Conservation (phyloP, 306 rosid genomes). For the Castanospermum australe region DNA sequence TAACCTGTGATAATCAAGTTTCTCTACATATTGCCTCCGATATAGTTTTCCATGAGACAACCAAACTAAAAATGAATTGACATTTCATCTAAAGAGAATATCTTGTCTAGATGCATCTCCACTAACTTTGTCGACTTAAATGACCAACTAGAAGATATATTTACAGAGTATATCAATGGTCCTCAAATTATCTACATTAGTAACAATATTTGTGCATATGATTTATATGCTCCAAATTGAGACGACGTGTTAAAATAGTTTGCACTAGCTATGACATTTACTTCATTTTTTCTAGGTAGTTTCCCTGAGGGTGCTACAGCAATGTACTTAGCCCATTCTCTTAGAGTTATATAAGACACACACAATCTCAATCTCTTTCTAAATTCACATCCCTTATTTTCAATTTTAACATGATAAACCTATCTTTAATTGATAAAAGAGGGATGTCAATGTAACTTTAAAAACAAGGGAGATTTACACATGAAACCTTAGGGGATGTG, state of each 20-base stretch:
- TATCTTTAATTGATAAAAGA: background rate
- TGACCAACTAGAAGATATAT: background rate
- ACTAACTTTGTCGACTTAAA: too few relatives aligned
- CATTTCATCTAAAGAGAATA: background rate
- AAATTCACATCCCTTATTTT: background rate
- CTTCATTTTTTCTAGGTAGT: background rate
- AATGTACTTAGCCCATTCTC: background rate
- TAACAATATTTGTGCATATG: background rate
- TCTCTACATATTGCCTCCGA: too few relatives aligned
- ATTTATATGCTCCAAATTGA: background rate
- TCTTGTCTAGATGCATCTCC: too few relatives aligned
- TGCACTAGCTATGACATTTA: background rate
- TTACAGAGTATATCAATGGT: background rate
- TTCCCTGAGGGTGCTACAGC: background rate
- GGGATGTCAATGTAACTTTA: background rate
- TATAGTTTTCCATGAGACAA: too few relatives aligned
- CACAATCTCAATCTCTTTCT: too few relatives aligned
- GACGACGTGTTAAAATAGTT: background rate
- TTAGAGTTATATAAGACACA: background rate
- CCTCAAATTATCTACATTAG: background rate
- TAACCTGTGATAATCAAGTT: too few relatives aligned
- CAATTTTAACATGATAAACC: background rate
- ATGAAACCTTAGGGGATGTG: background rate
- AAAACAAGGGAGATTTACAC: background rate
- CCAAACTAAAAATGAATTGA: too few relatives aligned